phyloP scores from a whole-genome alignment of 2,329 filamentous ascomycete genomes.

The Fusarium sp. region DNA sequence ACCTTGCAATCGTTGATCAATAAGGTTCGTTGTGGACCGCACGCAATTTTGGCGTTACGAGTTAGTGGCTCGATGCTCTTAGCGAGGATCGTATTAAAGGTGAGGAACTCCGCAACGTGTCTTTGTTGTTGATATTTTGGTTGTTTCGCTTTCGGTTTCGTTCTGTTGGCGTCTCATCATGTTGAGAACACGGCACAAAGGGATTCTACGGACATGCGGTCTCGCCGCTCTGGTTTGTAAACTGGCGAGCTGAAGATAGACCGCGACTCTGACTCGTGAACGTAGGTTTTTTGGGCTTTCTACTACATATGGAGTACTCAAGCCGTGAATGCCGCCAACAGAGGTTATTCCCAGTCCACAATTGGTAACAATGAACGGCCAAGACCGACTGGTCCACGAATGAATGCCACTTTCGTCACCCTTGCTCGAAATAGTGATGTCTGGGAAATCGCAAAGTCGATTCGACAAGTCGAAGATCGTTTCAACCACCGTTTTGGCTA shows the following conservation, averaged over 20 bases:
- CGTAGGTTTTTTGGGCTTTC: background rate
- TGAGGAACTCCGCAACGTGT: background rate
- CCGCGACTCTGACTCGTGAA: background rate
- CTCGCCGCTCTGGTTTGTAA: background rate
- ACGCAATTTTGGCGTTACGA: background rate
- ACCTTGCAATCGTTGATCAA: background rate
- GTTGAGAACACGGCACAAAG: background rate
- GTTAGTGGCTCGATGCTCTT: background rate
- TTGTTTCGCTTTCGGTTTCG: background rate
- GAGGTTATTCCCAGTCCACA: background rate
- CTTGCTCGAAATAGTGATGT: conserved; percentile 92
- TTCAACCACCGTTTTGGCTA: conserved; percentile 98
- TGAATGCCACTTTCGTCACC: conserved; percentile 98
- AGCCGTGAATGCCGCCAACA: background rate
- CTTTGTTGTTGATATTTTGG: background rate
- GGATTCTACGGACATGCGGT: background rate
- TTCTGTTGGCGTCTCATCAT: background rate
- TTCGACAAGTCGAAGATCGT: conserved; percentile 95
- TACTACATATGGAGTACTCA: background rate
- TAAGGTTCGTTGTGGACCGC: background rate
- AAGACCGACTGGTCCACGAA: conserved; percentile 70
- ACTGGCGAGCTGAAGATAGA: background rate
- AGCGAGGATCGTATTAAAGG: background rate
- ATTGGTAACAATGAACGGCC: background rate
- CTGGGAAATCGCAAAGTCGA: conserved; percentile 97